Base-by-base conservation (phyloP, 495 filamentous ascomycete species). In the Aspergillus carlsbadensis region DNA sequence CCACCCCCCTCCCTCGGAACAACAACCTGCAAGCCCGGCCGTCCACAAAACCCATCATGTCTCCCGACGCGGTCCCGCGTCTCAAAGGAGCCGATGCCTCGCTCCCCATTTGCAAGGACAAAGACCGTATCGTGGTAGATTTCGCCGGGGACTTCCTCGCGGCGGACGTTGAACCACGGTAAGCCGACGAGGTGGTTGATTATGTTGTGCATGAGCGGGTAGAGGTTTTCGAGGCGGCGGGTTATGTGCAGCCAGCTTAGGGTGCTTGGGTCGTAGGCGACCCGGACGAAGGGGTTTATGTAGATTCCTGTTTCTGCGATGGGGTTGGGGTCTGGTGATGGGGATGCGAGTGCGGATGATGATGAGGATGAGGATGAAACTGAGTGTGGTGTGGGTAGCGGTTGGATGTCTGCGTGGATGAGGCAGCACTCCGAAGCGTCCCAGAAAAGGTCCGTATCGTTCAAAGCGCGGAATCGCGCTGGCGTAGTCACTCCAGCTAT, bases 361-460 rank as follows among this genome's bases (percentile, higher is more conserved):
- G n/a, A n/a, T n/a, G n/a, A n/a, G n/a, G n/a, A n/a, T n/a, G n/a
- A n/a, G n/a, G n/a, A n/a, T n/a, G n/a, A n/a, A n/a, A n/a, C n/a
- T n/a, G n/a, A n/a, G n/a, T n/a, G n/a, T n/a, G n/a, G n/a, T n/a
- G n/a, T n/a, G n/a, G n/a, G n/a, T n/a, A n/a, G n/a, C n/a, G n/a
- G n/a, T 42, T 78, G 76, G 13, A 89, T 77, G 65, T 90, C 87
- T 4, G 87, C 86, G 58, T 87, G 83, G 55, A 91, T 83, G 29
- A 91, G 74, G 60, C 89, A 93, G 73, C 88, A 91, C 70, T 93
- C 89, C 5, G 85, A 89, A 1, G 84, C 81, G 47, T 92, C 88
- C 83, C 85, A 90, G 68, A 81, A 89, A 6, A 81, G 67, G 47
- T 87, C 86, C 0, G 75, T 60, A 18, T 85, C 81, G 1, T 10